phyloP scores from a whole-genome alignment of 169 alveolate genomes.

The Cryptosporidium xiaoi region DNA sequence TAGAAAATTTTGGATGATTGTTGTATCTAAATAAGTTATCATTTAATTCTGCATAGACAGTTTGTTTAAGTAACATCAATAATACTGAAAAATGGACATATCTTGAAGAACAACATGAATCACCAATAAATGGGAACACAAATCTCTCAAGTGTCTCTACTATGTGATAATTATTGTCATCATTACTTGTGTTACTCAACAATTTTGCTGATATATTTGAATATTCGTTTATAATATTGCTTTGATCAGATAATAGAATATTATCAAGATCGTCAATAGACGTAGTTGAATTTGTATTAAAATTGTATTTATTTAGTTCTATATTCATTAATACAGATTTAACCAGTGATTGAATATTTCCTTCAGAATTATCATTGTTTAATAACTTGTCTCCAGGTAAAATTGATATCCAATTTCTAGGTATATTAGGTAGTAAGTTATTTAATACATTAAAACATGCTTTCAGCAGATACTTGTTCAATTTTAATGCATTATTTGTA shows the following conservation, averaged over 20 bases:
- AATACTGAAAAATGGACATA: slow-evolving; percentile 20
- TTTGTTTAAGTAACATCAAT: slow-evolving; percentile 20
- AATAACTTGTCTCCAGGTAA: slow-evolving; percentile 7
- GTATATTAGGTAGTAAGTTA: slow-evolving; percentile 32
- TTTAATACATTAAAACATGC: slow-evolving; percentile 15
- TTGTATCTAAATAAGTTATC: slow-evolving; percentile 10
- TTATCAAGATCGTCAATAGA: neutral
- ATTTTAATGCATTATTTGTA: neutral
- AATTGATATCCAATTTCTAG: slow-evolving; percentile 19
- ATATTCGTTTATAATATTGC: neutral
- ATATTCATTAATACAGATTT: neutral
- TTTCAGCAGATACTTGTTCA: slow-evolving; percentile 31
- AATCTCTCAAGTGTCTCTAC: slow-evolving; percentile 28
- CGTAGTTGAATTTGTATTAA: neutral
- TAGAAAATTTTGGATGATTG: slow-evolving; percentile 50
- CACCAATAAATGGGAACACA: slow-evolving; percentile 46
- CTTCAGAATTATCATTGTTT: neutral
- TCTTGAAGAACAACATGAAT: slow-evolving; percentile 44
- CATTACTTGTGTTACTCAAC: neutral
- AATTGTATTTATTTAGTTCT: neutral
- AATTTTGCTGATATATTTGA: too few relatives aligned
- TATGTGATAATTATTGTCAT: neutral
- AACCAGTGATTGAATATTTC: neutral
- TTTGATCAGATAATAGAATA: neutral
- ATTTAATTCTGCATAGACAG: slow-evolving; percentile 38